Conservation (phyloP, 2,329 filamentous ascomycete genomes). For the Sporothrix euskadiensis region DNA sequence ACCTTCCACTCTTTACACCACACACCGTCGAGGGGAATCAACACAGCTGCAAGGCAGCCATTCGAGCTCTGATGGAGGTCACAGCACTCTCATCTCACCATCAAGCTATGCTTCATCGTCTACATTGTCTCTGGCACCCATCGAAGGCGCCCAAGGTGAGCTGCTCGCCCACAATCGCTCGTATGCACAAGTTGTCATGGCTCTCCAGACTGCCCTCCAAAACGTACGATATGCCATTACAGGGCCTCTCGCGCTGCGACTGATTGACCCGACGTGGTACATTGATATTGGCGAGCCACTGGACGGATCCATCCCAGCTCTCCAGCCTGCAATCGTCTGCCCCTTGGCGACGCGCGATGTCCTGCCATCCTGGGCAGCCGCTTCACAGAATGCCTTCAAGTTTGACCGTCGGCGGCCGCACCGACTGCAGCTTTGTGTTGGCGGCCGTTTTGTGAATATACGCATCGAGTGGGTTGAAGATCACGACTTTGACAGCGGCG, state of each 20-base stretch:
- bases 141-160: neutral
- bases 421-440: slow-evolving; percentile 39
- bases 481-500: slow-evolving; percentile 14
- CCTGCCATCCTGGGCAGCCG: slow-evolving; percentile 46
- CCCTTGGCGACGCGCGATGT: slow-evolving; percentile 41
- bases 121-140: neutral
- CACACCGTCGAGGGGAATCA: neutral
- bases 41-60: neutral
- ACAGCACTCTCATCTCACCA: neutral
- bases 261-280: neutral
- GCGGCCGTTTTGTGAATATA: slow-evolving; percentile 39
- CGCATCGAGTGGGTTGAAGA: slow-evolving; percentile 42
- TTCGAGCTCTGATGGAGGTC: neutral
- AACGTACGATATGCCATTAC: slow-evolving; percentile 51
- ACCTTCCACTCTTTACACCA: neutral
- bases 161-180: neutral
- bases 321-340: slow-evolving; percentile 42
- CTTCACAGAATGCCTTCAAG: slow-evolving; percentile 38
- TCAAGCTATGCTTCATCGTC: neutral
- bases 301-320: neutral
- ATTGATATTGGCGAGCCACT: neutral
- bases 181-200: slow-evolving; percentile 43
- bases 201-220: slow-evolving; percentile 44
- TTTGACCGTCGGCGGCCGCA: slow-evolving; percentile 39
- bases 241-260: slow-evolving; percentile 47